Evolutionary conservation across 2,329 filamentous ascomycete genomes (phyloP).

Genomic region (Diaporthe caulivora): DNA sequence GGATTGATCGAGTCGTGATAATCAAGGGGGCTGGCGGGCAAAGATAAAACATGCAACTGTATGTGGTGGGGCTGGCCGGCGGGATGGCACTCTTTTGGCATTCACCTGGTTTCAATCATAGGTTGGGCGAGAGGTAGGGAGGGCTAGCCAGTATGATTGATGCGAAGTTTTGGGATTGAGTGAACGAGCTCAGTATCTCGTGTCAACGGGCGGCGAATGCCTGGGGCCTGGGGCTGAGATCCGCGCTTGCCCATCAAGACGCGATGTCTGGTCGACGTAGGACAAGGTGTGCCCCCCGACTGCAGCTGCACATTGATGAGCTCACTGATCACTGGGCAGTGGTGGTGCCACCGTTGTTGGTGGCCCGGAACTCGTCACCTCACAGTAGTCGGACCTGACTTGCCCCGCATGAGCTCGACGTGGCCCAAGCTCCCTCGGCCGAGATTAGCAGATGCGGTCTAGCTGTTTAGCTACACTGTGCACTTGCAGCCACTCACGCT

Average conservation of each 20-base stretch:
- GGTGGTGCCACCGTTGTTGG: background rate
- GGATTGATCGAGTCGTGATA: background rate
- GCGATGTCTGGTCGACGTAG: slow-evolving; percentile 27
- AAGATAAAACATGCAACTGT: slow-evolving; percentile 14
- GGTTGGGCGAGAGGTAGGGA: background rate
- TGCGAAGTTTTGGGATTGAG: background rate
- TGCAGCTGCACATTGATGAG: slow-evolving; percentile 25
- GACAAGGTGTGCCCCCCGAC: background rate
- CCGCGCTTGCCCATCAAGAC: slow-evolving; percentile 29
- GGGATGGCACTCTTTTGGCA: background rate
- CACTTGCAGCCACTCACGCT: no score
- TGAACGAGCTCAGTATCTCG: slow-evolving; percentile 2
- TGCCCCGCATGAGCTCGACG: slow-evolving; percentile 23
- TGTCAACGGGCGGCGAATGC: background rate
- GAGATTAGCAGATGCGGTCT: slow-evolving; percentile 4
- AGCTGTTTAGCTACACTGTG: no score
- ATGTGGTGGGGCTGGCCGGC: slow-evolving; percentile 5
- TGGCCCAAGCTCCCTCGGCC: slow-evolving; percentile 32
- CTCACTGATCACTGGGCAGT: slow-evolving; percentile 1
- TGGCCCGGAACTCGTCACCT: slow-evolving; percentile 23
- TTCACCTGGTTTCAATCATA: slow-evolving; percentile 5
- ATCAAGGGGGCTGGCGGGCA: slow-evolving; percentile 2
- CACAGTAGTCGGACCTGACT: background rate
- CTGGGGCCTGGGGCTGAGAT: slow-evolving; percentile 9
- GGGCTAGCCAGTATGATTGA: background rate